Evolutionary conservation across 805 yeast species (phyloP).

Genomic region (Cyberlindnera subsufficiens): DNA sequence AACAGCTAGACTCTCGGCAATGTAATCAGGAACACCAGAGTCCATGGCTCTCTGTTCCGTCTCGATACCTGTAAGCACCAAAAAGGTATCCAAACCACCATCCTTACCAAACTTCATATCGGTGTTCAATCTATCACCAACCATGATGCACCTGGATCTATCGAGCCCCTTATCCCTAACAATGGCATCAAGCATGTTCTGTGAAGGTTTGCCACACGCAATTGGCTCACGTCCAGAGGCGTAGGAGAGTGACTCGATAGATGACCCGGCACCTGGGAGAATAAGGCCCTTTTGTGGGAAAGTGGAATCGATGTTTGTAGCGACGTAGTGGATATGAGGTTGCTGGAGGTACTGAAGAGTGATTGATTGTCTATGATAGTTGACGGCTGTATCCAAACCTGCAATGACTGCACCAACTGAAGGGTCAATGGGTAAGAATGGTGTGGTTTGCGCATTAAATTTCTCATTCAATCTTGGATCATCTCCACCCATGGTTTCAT

Average conservation of each 20-base stretch:
- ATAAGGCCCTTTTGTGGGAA: conserved; percentile 84
- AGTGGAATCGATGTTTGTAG: conserved; percentile 93
- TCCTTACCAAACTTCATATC: conserved; percentile 89
- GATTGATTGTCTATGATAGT: conserved; percentile 74
- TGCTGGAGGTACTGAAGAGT: conserved; percentile 79
- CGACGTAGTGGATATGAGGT: conserved; percentile 63
- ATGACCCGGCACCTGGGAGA: conserved; percentile 94
- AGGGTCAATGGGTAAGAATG: conserved; percentile 56
- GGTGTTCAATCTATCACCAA: conserved; percentile 93
- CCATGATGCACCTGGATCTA: conserved; percentile 69
- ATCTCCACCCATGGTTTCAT: conserved; percentile 74
- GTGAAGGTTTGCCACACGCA: conserved; percentile 90
- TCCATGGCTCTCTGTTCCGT: conserved; percentile 54
- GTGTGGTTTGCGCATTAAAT: conserved; percentile 51
- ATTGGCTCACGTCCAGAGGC: conserved; percentile 81
- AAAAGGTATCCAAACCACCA: conserved; percentile 79
- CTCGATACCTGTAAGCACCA: conserved; percentile 91
- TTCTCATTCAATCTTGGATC: conserved; percentile 53
- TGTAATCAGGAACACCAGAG: conserved; percentile 53
- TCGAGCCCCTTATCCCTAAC: conserved; percentile 52
- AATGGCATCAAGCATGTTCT: conserved; percentile 86
- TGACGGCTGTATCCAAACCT: conserved; percentile 73
- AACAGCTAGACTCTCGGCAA: conserved; percentile 50
- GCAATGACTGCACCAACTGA: conserved; percentile 84
- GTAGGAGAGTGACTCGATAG: conserved; percentile 68